A percentile compares a stretch with the other conserved stretches of the same genome.
phyloP scores from a whole-genome alignment of 306 rosid species.

The Leucaena leucocephala region DNA sequence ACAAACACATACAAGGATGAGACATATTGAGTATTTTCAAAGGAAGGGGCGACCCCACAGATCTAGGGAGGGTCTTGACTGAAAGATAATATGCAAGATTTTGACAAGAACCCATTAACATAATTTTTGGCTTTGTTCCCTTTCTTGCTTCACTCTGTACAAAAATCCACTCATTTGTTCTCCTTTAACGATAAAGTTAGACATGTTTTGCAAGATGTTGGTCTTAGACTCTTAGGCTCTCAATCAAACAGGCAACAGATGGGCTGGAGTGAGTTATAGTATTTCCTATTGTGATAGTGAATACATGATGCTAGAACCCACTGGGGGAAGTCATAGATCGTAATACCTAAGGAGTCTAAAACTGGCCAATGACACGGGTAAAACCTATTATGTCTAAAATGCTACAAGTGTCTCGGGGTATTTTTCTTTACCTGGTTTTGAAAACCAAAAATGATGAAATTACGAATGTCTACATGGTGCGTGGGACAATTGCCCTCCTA shows the following conservation, averaged over 20 bases:
- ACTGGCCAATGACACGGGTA: background rate
- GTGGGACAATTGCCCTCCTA: background rate
- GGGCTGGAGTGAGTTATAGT: slow-evolving; percentile 45
- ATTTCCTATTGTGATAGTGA: background rate
- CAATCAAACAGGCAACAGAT: slow-evolving; percentile 59
- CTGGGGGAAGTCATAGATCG: background rate
- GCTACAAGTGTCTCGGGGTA: background rate
- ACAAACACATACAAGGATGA: slow-evolving; percentile 42
- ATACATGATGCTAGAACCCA: background rate
- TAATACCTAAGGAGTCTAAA: background rate
- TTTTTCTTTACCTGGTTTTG: background rate
- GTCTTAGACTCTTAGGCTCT: slow-evolving; percentile 24
- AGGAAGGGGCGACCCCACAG: slow-evolving; percentile 71
- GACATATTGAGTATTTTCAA: slow-evolving; percentile 78
- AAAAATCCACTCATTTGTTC: slow-evolving; percentile 75
- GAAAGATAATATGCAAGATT: slow-evolving; percentile 82
- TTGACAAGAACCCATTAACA: slow-evolving; percentile 89
- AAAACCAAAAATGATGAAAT: background rate
- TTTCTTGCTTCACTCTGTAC: slow-evolving; percentile 67
- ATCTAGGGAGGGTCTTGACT: slow-evolving; percentile 58
- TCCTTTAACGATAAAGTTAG: slow-evolving; percentile 67
- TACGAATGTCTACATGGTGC: background rate
- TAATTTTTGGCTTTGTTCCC: slow-evolving; percentile 72
- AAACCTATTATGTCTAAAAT: slow-evolving; percentile 12
- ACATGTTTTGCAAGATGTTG: slow-evolving; percentile 52